Percentiles rank a stretch among this genome's conserved stretches.
Evolutionary conservation across 805 yeast genomes (phyloP).

Genomic region (Yueomyces sinensis): DNA sequence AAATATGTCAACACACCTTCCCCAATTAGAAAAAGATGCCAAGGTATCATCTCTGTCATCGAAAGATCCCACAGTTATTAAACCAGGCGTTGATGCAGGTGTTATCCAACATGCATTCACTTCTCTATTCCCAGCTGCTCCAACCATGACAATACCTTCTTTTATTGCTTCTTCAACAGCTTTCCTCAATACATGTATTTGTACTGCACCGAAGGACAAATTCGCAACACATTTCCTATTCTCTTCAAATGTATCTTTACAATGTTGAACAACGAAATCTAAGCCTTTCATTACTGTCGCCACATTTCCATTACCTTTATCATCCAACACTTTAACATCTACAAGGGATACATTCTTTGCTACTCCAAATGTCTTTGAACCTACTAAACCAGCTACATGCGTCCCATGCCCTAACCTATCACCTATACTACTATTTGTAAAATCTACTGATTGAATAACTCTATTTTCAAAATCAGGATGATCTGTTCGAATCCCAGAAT

Average conservation of each 20-base stretch:
- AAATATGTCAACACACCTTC: constrained; percentile 73
- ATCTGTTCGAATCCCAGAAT: constrained; percentile 58
- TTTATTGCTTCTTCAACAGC: constrained; percentile 68
- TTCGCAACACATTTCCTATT: constrained; percentile 53
- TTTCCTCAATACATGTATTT: constrained; percentile 50
- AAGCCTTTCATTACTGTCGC: constrained; percentile 53
- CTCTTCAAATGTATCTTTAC: constrained; percentile 12
- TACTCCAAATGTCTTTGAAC: constrained; percentile 67
- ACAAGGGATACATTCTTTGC: constrained; percentile 53
- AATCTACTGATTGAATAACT: constrained; percentile 44
- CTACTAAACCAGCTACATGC: constrained; percentile 82
- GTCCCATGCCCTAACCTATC: constrained; percentile 81
- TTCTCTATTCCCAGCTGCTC: constrained; percentile 80
- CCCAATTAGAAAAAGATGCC: constrained; percentile 85
- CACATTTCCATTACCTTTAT: constrained; percentile 55
- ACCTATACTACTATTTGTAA: constrained; percentile 45
- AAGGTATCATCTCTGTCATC: constrained; percentile 60
- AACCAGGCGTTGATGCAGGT: constrained; percentile 68
- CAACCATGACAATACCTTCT: constrained; percentile 59
- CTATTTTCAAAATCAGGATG: constrained; percentile 54
- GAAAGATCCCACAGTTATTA: constrained; percentile 80
- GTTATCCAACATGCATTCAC: constrained; percentile 72
- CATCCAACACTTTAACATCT: constrained; percentile 62
- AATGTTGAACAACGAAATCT: constrained; percentile 53
- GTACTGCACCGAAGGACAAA: constrained; percentile 66